Percentiles rank a stretch among this genome's conserved stretches.
Evolutionary conservation across 495 filamentous ascomycete genomes (phyloP).

Genomic region (Darksidea phi): DNA sequence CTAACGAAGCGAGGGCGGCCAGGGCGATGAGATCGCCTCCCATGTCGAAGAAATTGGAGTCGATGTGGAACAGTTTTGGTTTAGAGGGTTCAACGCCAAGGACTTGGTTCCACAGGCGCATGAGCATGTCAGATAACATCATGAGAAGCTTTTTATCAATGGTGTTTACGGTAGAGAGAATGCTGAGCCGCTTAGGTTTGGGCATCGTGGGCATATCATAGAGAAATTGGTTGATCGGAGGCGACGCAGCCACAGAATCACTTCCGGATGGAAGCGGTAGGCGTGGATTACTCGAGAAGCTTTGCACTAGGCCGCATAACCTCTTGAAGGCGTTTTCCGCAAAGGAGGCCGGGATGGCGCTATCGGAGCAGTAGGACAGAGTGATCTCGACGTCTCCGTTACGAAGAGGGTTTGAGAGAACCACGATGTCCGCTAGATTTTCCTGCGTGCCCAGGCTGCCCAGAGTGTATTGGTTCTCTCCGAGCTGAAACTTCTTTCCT

Average conservation of each 20-base stretch:
- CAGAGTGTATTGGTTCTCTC: conserved; percentile 49
- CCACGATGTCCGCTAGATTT: conserved; percentile 49
- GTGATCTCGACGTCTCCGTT: conserved; percentile 13
- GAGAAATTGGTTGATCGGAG: too few relatives aligned
- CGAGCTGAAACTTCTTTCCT: conserved; percentile 13
- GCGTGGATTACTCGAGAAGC: too few relatives aligned
- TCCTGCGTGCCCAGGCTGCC: conserved; percentile 51
- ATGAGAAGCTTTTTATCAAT: conserved; percentile 49
- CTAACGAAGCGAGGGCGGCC: too few relatives aligned
- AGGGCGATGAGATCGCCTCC: too few relatives aligned
- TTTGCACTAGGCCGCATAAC: too few relatives aligned
- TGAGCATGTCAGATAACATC: conserved; percentile 49
- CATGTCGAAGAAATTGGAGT: too few relatives aligned
- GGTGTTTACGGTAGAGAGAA: conserved; percentile 43
- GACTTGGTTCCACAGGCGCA: conserved; percentile 47
- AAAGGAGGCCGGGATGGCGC: too few relatives aligned
- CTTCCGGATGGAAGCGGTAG: too few relatives aligned
- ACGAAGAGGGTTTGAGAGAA: conserved; percentile 49
- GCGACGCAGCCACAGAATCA: too few relatives aligned
- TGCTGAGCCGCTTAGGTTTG: conserved; percentile 47
- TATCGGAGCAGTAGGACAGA: too few relatives aligned
- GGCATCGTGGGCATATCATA: conserved; percentile 35
- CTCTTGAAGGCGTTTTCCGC: too few relatives aligned
- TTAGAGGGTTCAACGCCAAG: conserved; percentile 45
- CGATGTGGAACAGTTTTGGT: conserved; percentile 35